Conservation (phyloP, 2,329 filamentous ascomycete genomes). For the Pseudonectria foliicola region DNA sequence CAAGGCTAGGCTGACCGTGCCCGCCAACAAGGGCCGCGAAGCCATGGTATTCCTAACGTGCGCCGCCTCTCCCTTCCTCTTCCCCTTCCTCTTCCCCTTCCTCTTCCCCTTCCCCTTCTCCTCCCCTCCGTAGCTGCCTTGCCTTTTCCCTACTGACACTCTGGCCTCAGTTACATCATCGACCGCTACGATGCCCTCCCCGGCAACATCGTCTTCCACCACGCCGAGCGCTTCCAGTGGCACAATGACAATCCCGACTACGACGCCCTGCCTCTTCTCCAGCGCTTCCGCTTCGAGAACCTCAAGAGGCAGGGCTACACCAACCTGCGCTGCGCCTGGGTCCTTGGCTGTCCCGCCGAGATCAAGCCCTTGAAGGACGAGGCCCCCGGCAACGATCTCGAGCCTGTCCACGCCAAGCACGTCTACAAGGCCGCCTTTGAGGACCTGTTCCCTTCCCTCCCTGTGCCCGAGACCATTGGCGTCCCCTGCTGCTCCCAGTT, state of each 20-base stretch:
- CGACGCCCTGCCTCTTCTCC: conserved; percentile 46
- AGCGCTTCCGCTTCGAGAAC: conserved; percentile 39
- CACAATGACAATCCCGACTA: conserved; percentile 48
- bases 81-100: not conserved
- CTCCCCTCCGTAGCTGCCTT: not conserved
- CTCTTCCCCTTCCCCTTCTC: conserved; percentile 2
- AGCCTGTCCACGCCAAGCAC: conserved; percentile 32
- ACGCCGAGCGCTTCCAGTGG: conserved; percentile 43
- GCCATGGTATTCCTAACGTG: conserved; percentile 46
- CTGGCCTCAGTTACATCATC: conserved; percentile 38
- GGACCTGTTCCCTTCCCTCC: conserved; percentile 32
- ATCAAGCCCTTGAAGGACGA: conserved; percentile 35
- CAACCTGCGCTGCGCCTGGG: conserved; percentile 54
- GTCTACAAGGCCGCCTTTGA: conserved; percentile 36
- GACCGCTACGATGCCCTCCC: conserved; percentile 41
- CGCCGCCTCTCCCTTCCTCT: conserved; percentile 4
- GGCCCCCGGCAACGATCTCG: conserved; percentile 25
- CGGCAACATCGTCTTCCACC: conserved; percentile 38
- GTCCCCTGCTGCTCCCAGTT: conserved; percentile 62
- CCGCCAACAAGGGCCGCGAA: conserved; percentile 44
- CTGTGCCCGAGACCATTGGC: conserved; percentile 43
- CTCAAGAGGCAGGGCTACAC: conserved; percentile 50
- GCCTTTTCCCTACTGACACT: not conserved
- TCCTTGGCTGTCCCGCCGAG: conserved; percentile 47
- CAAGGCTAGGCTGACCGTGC: conserved; percentile 38